Conservation (phyloP, 352 stramenopile species). For the Phytophthora boehmeriae region DNA sequence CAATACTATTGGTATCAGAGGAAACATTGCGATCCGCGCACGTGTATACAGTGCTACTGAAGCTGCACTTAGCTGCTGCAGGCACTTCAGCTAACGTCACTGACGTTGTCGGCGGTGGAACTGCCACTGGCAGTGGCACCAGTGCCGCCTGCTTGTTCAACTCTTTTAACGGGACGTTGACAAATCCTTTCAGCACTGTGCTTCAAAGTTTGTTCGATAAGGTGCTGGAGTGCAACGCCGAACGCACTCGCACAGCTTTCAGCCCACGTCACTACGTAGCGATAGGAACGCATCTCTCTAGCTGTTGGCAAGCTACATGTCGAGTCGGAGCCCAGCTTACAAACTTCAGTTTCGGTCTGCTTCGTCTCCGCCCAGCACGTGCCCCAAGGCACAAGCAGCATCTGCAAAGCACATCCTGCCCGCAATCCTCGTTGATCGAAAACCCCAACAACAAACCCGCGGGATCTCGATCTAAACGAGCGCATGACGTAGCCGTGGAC, state of each 20-base stretch:
- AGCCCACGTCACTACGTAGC: not conserved
- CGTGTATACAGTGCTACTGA: too few relatives aligned
- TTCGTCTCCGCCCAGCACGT: constrained; percentile 34
- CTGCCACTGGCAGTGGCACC: not conserved
- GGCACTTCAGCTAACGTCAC: too few relatives aligned
- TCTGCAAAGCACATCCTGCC: constrained; percentile 21
- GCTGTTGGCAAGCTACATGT: not conserved
- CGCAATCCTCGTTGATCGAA: constrained; percentile 18
- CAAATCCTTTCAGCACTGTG: not conserved
- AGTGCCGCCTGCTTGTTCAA: not conserved
- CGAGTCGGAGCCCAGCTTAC: too few relatives aligned
- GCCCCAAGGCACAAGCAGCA: constrained; percentile 21
- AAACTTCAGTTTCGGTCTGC: not conserved
- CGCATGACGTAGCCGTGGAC: constrained; percentile 19
- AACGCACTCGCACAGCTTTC: too few relatives aligned
- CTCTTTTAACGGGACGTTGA: not conserved
- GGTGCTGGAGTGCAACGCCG: too few relatives aligned
- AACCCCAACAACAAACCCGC: constrained; percentile 7
- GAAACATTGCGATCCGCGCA: too few relatives aligned
- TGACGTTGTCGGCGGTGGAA: too few relatives aligned
- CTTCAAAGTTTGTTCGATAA: not conserved
- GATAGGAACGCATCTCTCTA: not conserved
- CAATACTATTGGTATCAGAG: too few relatives aligned
- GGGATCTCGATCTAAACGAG: not conserved
- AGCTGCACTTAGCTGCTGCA: too few relatives aligned